Base-by-base conservation (phyloP, 306 rosid species). In the Cicer judaicum region DNA sequence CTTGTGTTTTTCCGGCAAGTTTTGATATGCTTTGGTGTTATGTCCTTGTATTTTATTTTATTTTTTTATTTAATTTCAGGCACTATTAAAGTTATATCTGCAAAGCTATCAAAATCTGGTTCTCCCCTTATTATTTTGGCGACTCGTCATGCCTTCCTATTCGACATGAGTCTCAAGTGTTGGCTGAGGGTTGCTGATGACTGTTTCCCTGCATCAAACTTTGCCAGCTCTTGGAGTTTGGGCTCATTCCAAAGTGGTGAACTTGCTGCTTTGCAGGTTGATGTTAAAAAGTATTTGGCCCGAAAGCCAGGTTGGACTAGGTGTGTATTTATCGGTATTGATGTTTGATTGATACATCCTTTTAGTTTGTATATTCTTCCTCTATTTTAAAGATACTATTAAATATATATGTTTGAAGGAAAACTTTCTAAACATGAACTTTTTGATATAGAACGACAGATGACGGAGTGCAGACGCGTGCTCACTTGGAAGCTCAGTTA, bases 251-350 rank as follows among this genome's bases (percentile, higher is more conserved):
- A 88, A 82, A 88, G 93, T 50, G 98, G 98, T 24, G 99, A 95
- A 82, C 87, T 95, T 71, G 98, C 99, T 72, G 91, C 90, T 48
- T 85, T 95, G 87, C 99, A 95, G 89, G 96, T 95, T 66, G 99
- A 95, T 82, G 90, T 92, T 66, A 85, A 93, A 88, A 95, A 95
- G 80, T 95, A 92, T 86, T 77, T 95, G 85, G 96, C 99, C 47
- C 85, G 99, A 62, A 95, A 92, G 84, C 99, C 99, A 16, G 99
- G 96, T 83, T 95, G 98, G 99, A 90, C 96, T 73, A 95, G 99
- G 99, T 95, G 12, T 75, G 97, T 86, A 68, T 77, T 75, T 72
- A 57, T 61, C 36, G 8, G 24, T 52, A 39, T 80, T 68, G 62
- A 43, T 57, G 43, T 49, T 18, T 56, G 6, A 62, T 68, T 43